These are phyloP conservation scores for Cercospora sojina DNA, from an alignment of 2,329 filamentous ascomycete genomes.

Conservation along the genomic window DNA sequence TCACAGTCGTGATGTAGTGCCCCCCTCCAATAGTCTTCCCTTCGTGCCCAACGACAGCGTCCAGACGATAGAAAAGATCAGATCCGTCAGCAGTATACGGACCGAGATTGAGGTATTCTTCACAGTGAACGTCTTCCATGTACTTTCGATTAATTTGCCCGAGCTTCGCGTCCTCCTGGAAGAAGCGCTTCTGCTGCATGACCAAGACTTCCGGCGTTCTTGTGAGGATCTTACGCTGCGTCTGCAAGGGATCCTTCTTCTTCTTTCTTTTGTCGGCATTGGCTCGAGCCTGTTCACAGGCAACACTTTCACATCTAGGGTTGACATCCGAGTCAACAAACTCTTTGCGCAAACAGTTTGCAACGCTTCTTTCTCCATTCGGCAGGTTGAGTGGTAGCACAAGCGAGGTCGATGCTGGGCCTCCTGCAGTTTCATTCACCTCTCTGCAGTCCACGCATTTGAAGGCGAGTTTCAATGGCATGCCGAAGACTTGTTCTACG, in stretches of 20 bases:
- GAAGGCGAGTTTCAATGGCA: too few species aligned
- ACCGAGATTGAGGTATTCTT: conserved; percentile 1
- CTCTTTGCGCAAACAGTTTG: background rate
- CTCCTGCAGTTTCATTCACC: background rate
- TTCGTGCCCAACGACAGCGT: conserved; percentile 15
- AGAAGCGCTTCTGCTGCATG: conserved; percentile 9
- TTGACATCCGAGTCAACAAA: background rate
- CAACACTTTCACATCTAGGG: background rate
- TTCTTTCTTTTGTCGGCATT: too few species aligned
- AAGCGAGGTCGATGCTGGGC: background rate
- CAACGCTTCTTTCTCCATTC: background rate
- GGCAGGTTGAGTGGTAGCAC: background rate
- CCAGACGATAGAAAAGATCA: conserved; percentile 17
- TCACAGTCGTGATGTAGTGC: conserved; percentile 14
- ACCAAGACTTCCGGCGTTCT: conserved; percentile 9
- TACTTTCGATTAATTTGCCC: background rate
- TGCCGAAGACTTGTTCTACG: background rate
- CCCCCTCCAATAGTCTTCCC: background rate
- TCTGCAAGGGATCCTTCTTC: background rate
- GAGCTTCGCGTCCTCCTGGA: background rate
- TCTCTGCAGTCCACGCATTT: too few species aligned
- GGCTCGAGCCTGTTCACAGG: background rate
- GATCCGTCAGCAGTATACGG: background rate
- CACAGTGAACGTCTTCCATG: background rate
- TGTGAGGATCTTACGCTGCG: background rate